Evolutionary conservation across 768 basidiomycete genomes (phyloP).

Genomic region (Tricholomella constricta): DNA sequence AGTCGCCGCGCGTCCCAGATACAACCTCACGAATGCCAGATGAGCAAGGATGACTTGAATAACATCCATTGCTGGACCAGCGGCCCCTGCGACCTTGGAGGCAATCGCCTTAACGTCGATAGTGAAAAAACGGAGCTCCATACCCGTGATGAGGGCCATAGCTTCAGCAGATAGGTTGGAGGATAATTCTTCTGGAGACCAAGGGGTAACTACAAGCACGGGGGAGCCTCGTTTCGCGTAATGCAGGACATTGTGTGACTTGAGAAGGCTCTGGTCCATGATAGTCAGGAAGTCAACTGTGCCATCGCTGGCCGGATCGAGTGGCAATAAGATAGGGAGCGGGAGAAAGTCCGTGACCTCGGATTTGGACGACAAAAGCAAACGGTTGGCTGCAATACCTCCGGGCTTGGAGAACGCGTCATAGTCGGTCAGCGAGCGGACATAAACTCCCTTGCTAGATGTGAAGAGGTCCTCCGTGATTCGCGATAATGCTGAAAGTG

Average conservation of each 20-base stretch:
- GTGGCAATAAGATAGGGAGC: constrained; percentile 56
- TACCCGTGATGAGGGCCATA: constrained; percentile 47
- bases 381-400: constrained; percentile 67
- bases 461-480: constrained; percentile 62
- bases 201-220: constrained; percentile 74
- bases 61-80: constrained; percentile 38
- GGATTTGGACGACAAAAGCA: constrained; percentile 60
- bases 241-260: constrained; percentile 71
- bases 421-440: constrained; percentile 66
- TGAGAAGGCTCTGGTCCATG: constrained; percentile 76
- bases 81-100: constrained; percentile 36
- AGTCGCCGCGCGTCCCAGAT: constrained; percentile 64
- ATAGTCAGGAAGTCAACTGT: constrained; percentile 72
- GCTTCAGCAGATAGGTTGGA: constrained; percentile 62
- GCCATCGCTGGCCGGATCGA: constrained; percentile 47
- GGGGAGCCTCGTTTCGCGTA: constrained; percentile 67
- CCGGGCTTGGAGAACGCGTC: constrained; percentile 77
- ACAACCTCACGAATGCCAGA: constrained; percentile 84
- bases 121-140: constrained; percentile 57
- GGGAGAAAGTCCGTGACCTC: constrained; percentile 45
- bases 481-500: constrained; percentile 56
- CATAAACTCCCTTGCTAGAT: constrained; percentile 48
- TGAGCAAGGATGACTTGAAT: constrained; percentile 64
- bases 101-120: constrained; percentile 62
- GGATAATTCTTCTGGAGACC: constrained; percentile 74